Percentiles rank a stretch among this genome's conserved stretches.
Conservation (phyloP, 192 early-diverging fungal species). For the Martensiomyces pterosporus region DNA sequence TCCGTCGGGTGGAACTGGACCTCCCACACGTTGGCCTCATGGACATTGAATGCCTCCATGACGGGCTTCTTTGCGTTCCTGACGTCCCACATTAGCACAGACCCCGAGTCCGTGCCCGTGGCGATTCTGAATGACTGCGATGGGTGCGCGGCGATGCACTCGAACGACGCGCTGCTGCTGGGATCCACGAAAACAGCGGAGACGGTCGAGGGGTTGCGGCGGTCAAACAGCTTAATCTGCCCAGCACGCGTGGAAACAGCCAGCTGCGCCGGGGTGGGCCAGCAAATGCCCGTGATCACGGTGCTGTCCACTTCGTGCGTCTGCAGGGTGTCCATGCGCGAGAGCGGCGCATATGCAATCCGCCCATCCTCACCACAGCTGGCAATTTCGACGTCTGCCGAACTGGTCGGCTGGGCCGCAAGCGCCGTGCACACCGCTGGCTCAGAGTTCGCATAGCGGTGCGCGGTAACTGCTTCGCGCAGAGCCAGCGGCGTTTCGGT, state of each 20-base stretch:
- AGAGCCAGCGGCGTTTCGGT: constrained; percentile 4
- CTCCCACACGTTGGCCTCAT: constrained; percentile 37
- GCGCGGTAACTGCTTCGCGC: constrained; percentile 31
- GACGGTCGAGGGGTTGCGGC: constrained; percentile 19
- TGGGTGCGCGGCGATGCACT: constrained; percentile 43
- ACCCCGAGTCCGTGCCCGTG: constrained; percentile 36
- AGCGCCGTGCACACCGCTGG: constrained; percentile 29
- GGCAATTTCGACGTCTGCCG: constrained; percentile 28
- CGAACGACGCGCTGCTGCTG: constrained; percentile 14
- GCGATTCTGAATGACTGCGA: constrained; percentile 49
- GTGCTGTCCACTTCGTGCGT: constrained; percentile 37
- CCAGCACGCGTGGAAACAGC: constrained; percentile 38
- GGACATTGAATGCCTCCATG: constrained; percentile 33
- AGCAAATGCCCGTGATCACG: constrained; percentile 39
- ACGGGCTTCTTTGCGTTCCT: constrained; percentile 29
- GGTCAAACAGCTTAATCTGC: constrained; percentile 49
- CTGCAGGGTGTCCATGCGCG: constrained; percentile 28
- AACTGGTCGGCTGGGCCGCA: constrained; percentile 20
- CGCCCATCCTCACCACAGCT: constrained; percentile 50
- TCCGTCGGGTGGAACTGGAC: constrained; percentile 42
- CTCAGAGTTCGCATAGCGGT: constrained; percentile 29
- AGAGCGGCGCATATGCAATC: constrained; percentile 13
- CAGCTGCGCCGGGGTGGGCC: constrained; percentile 40
- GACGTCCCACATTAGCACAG: constrained; percentile 45
- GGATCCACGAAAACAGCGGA: constrained; percentile 37